Evolutionary conservation across 208 protist species (phyloP), one percentile per base, ranked within the genome.

Genomic region (Leishmania amazonensis): DNA sequence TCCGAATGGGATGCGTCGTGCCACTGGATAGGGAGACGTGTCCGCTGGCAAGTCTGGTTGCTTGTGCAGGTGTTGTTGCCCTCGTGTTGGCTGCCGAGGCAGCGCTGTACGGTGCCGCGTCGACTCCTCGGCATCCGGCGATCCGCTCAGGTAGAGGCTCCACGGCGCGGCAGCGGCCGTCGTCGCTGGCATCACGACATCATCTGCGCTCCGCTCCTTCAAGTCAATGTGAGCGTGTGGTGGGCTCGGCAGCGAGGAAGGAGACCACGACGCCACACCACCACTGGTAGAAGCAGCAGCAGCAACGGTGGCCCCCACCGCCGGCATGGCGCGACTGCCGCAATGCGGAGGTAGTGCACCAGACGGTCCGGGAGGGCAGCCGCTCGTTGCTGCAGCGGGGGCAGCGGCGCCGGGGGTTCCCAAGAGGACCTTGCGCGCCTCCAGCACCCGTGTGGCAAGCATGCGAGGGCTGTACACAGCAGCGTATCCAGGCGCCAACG

Each of bases 1-100:
- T 53, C 53, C 81, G 31, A 84, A 83, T 6, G 80, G 81, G 60
- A 77, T 80, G 65, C 68, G 75, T n/a, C 81, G 75, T 21, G 81
- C 75, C 28, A 84, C 81, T 19, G 42, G 42, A 35, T 42, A 40
- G n/a, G 51, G 49, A 19, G 49, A 38, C n/a, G 31, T 62, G 42
- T 47, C 3, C 42, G 40, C 58, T 54, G 81, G 51, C 24, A 58
- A 54, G 57, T 19, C 38, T n/a, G 45, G 28, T 47, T 40, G 42
- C 45, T 42, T 19, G 38, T 80, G 47, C 76, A 65, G 28, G 21
- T 65, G 19, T 0, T 24, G 54, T 40, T n/a, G 58, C 57, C 51
- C 51, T 24, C 31, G 73, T 31, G 19, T 21, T 4, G 17, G 68
- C 68, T 45, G 68, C 21, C 19, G 68, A 73, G 49, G 38, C 68